These are phyloP conservation scores for Pythium oligandrum DNA, from an alignment of 352 stramenopile species.

Conservation along the genomic window DNA sequence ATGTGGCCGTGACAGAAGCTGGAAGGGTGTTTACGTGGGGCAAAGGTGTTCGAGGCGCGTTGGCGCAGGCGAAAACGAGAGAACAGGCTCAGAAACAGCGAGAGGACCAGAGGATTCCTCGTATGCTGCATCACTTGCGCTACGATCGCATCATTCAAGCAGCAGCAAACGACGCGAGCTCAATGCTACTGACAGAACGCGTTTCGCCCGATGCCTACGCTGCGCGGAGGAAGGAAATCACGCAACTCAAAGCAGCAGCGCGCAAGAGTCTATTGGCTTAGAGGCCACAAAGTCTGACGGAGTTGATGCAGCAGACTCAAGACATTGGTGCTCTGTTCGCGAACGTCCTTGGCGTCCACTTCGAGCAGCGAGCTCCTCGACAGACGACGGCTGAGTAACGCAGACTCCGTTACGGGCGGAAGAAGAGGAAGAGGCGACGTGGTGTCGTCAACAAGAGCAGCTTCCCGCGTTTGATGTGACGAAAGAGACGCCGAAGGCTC, in stretches of 20 bases:
- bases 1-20: constrained; percentile 39
- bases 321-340: constrained; percentile 10
- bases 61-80: constrained; percentile 22
- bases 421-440: no score
- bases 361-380: constrained; percentile 14
- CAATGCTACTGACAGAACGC: constrained; percentile 49
- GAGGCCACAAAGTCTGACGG: not conserved
- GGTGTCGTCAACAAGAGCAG: no score
- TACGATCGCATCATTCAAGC: constrained; percentile 48
- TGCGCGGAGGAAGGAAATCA: constrained; percentile 38
- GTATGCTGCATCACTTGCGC: constrained; percentile 32
- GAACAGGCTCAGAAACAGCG: constrained; percentile 2
- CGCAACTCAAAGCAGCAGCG: constrained; percentile 32
- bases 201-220: constrained; percentile 30
- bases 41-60: constrained; percentile 35
- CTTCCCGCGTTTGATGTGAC: not conserved
- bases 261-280: constrained; percentile 12
- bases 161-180: constrained; percentile 52
- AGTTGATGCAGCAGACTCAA: constrained; percentile 14
- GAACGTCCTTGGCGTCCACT: constrained; percentile 19
- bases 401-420: no score
- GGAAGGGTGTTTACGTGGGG: constrained; percentile 65
- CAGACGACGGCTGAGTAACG: constrained; percentile 8
- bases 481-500: not conserved
- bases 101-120: constrained; percentile 37